Percentiles rank a stretch among this genome's conserved stretches.
Conservation (phyloP, 352 stramenopile species). For the Blastocystis sp. region DNA sequence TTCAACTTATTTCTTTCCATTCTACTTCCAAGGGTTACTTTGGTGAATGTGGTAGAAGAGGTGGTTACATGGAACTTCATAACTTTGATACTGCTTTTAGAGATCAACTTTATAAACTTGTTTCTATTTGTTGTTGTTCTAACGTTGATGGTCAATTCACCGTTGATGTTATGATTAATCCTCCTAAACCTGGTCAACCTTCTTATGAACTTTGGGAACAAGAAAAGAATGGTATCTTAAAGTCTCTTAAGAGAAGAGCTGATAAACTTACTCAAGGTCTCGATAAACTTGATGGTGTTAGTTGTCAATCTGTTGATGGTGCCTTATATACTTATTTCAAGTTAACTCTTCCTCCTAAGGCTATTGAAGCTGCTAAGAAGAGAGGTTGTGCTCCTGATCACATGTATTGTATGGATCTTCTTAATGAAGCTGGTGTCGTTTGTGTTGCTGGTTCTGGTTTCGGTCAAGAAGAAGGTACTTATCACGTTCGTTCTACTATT, state of each 20-base stretch:
- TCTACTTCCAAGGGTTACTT: constrained; percentile 92
- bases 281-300: constrained; percentile 80
- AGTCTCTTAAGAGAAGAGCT: constrained; percentile 71
- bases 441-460: constrained; percentile 84
- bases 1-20: constrained; percentile 95
- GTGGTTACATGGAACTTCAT: constrained; percentile 84
- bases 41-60: constrained; percentile 83
- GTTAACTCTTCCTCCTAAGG: constrained; percentile 65
- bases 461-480: constrained; percentile 76
- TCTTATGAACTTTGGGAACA: constrained; percentile 67
- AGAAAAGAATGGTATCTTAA: constrained; percentile 70
- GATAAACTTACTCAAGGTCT: constrained; percentile 72
- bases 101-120: constrained; percentile 94
- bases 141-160: constrained; percentile 80
- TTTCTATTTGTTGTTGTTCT: constrained; percentile 80
- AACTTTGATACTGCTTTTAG: constrained; percentile 69
- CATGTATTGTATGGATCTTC: constrained; percentile 82
- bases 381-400: constrained; percentile 66
- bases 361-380: constrained; percentile 49
- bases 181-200: constrained; percentile 62
- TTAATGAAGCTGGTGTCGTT: constrained; percentile 84
- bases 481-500: constrained; percentile 94
- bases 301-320: constrained; percentile 79
- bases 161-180: constrained; percentile 74
- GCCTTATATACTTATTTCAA: constrained; percentile 94